These are phyloP conservation scores for Nakazawaea populi DNA, from an alignment of 805 yeast genomes.

Conservation along the genomic window DNA sequence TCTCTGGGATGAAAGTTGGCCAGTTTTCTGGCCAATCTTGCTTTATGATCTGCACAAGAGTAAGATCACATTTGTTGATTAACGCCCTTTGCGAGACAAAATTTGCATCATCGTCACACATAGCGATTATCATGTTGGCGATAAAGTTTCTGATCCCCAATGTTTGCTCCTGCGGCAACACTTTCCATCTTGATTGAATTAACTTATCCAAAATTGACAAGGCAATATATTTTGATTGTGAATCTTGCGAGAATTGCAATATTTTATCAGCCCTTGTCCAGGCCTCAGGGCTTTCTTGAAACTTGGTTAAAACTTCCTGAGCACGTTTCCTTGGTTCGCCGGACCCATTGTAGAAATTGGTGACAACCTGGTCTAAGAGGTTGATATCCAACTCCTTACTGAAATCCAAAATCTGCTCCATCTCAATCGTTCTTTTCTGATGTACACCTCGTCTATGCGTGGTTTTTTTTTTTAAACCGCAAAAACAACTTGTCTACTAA, in stretches of 20 bases:
- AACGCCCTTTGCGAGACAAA: slow-evolving; percentile 73
- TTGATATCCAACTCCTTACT: slow-evolving; percentile 74
- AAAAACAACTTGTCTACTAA: too few relatives aligned
- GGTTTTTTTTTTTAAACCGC: background rate
- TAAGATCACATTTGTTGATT: slow-evolving; percentile 88
- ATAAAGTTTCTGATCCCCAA: slow-evolving; percentile 90
- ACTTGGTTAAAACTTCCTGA: slow-evolving; percentile 64
- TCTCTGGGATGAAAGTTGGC: slow-evolving; percentile 95
- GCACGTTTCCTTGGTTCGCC: slow-evolving; percentile 73
- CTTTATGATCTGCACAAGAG: slow-evolving; percentile 88
- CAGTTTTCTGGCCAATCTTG: slow-evolving; percentile 99
- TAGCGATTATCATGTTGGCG: slow-evolving; percentile 86
- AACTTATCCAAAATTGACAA: slow-evolving; percentile 83
- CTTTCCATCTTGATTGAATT: slow-evolving; percentile 90
- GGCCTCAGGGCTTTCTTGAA: slow-evolving; percentile 91
- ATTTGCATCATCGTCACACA: slow-evolving; percentile 77
- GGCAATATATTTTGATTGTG: slow-evolving; percentile 92
- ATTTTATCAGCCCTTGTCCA: slow-evolving; percentile 94
- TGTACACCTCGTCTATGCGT: background rate
- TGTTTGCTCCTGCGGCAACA: slow-evolving; percentile 82
- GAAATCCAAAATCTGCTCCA: slow-evolving; percentile 90
- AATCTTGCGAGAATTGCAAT: slow-evolving; percentile 65
- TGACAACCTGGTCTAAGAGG: slow-evolving; percentile 78
- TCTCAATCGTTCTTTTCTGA: slow-evolving; percentile 20
- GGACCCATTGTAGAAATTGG: slow-evolving; percentile 74